Base-by-base conservation (phyloP, 805 yeast genomes). In the Wickerhamomyces pijperi region DNA sequence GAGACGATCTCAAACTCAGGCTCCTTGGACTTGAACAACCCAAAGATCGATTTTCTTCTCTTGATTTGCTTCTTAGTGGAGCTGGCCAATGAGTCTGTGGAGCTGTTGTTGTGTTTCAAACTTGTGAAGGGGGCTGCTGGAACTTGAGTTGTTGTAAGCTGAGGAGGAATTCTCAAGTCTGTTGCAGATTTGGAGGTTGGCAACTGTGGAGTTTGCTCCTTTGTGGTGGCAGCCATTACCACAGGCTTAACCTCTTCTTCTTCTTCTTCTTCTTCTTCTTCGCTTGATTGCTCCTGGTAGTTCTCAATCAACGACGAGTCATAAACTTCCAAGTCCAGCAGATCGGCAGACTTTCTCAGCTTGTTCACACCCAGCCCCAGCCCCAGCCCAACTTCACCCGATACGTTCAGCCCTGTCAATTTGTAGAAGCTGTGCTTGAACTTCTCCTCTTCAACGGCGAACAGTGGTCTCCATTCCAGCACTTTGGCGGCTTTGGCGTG, bases 1-100 rank as follows among this genome's bases (percentile, higher is more conserved):
- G 48, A 47, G 9, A 49, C 53, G 28, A 53, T 50, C 35, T 53
- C 58, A 34, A 53, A 52, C 3, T 44, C 39, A 12, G 55, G 51
- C 16, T 46, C 50, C 16, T 36, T 43, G 20, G 40, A 28, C 8
- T 36, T 20, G 34, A 54, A 54, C 3, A 54, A 13, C 15, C 42
- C 43, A 28, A 54, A 54, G 28, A 54, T 38, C 1, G 58, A 54
- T 38, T 43, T 52, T 36, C 54, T 45, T 35, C 41, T 47, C 34
- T 43, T 48, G 5, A 32, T 19, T 15, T 45, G 46, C 32, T 42
- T 41, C 36, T 42, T 39, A 23, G 23, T 39, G 23, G 41, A 39
- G 25, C 21, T 33, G 31, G 29, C n/a, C 29, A 25, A 4, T 33
- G 17, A 18, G 23, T 21, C 23, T 9, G 9, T 9, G 23, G 23